These are phyloP conservation scores for Linnemannia elongata DNA, from an alignment of 192 early-diverging fungal species.

Conservation along the genomic window DNA sequence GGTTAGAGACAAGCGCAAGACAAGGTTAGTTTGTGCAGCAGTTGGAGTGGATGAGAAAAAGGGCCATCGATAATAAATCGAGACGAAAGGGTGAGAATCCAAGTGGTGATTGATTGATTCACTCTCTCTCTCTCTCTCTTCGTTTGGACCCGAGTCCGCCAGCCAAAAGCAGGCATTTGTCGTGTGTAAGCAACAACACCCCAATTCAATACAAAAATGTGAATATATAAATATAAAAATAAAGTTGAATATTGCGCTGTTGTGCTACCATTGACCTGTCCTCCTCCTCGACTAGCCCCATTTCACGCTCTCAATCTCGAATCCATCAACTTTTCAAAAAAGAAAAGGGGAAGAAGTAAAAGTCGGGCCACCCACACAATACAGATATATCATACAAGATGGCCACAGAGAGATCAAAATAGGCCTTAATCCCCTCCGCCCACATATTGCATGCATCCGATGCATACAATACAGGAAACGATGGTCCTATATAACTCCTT, in stretches of 20 bases:
- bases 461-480: not conserved
- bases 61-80: not conserved
- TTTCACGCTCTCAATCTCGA: slow-evolving; percentile 9
- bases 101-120: not conserved
- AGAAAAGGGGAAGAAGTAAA: not conserved
- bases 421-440: not conserved
- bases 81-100: not conserved
- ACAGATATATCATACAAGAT: not conserved
- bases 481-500: not conserved
- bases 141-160: not conserved
- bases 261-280: not conserved
- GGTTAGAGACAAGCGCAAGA: not conserved
- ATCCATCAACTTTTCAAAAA: not conserved
- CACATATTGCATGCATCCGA: slow-evolving; percentile 1
- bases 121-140: not conserved
- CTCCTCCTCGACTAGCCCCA: not conserved
- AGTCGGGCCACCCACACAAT: not conserved
- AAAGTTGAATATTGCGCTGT: not conserved
- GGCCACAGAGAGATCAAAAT: not conserved
- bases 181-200: slow-evolving; percentile 3
- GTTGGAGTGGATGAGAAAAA: not conserved
- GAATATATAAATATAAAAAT: not conserved
- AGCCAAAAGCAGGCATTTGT: not conserved
- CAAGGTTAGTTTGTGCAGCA: not conserved
- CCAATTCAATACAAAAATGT: not conserved